Conservation (phyloP, 129 eudicot species). For the Helianthus annuus region HanXRQr2.0-SUNRISE NC_035449.2:52904097-52904596, state of each 20-base stretch:
- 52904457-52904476: no score
- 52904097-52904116: neutral
- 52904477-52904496: neutral
- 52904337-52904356: conserved; percentile 71
- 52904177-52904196: neutral
- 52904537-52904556: no score
- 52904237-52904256: conserved; percentile 18
- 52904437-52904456: no score
- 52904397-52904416: neutral
- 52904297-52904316: conserved; percentile 79
- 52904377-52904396: conserved; percentile 22
- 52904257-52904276: conserved; percentile 9
- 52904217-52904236: conserved; percentile 8
- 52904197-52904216: neutral
- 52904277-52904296: conserved; percentile 39
- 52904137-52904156: neutral
- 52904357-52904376: conserved; percentile 24
- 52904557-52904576: neutral
- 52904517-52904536: neutral
- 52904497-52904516: neutral
- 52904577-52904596: neutral
- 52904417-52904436: no score
- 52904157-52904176: neutral
- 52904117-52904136: no score
- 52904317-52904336: conserved; percentile 64